Evolutionary conservation across 768 basidiomycete genomes (phyloP), one percentile per base, ranked within the genome.

Genomic region (Pleurotus eryngii): DNA sequence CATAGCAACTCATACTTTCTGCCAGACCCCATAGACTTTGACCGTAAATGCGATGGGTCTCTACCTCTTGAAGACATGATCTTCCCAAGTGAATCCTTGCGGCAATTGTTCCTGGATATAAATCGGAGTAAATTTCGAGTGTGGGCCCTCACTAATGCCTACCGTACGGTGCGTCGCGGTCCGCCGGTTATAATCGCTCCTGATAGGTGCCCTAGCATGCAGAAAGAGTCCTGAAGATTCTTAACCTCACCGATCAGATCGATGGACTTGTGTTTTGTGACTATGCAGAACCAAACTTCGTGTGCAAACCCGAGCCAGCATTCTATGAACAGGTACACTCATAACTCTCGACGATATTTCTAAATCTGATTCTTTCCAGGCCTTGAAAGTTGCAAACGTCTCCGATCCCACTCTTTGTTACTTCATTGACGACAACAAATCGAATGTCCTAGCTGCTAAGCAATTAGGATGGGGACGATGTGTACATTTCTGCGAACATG

Each of bases 141-240:
- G 4, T 94, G 92, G 92, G 90, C 82, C 2, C 71, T 94, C 43
- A 95, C 92, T 3, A 95, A 95, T 65, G 92, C 92, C 9, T 93
- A 92, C 68, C 77, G 78, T 56, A 75, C 81, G 20, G 92, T 92
- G 69, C 46, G 78, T 70, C 17, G 7, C 15, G 12, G 39, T 35
- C n/a, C 22, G 6, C 35, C 22, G 27, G 56, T 43, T 55, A 48
- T 64, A 61, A 42, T 61, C 42, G 17, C 54, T 58, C 7, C 60
- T 55, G 24, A 42, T 53, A 49, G 9, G 27, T 24, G 37, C 24
- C 43, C 3, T 62, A 95, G 92, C 92, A 95, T 68, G 92, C 92
- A 11, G 74, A 81, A 63, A 81, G 92, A 18, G 92, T 95, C 2
- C 78, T 95, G 56, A 75, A 76, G 14, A 91, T 95, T 46, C 76